These are phyloP conservation scores for Maudiozyma bulderi DNA, from an alignment of 805 yeast genomes.

Conservation along the genomic window DNA sequence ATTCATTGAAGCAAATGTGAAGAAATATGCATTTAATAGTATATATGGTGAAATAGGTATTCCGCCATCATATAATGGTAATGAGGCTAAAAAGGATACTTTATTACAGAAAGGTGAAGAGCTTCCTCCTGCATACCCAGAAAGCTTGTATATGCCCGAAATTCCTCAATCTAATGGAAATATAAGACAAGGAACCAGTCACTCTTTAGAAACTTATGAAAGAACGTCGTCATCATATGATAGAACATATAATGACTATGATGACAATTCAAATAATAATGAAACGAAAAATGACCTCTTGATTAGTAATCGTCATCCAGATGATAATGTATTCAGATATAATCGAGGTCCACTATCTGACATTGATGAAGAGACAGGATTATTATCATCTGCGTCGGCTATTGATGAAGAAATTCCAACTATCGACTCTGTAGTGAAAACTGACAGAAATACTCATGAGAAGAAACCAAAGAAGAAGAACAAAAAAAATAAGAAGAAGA, in stretches of 20 bases:
- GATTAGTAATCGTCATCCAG: background rate
- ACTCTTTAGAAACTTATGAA: slow-evolving; percentile 17
- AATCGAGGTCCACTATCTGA: background rate
- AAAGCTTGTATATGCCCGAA: slow-evolving; percentile 34
- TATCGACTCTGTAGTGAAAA: too few species aligned
- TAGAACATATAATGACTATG: slow-evolving; percentile 19
- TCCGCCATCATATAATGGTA: slow-evolving; percentile 37
- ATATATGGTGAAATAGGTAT: slow-evolving; percentile 35
- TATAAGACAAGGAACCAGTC: background rate
- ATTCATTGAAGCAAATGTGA: slow-evolving; percentile 74
- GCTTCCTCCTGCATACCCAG: slow-evolving; percentile 61
- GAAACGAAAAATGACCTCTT: background rate
- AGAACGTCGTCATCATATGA: slow-evolving; percentile 29
- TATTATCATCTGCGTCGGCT: background rate
- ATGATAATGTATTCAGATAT: background rate
- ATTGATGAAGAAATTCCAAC: background rate
- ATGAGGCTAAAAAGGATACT: slow-evolving; percentile 36
- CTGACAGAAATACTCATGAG: background rate
- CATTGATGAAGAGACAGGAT: slow-evolving; percentile 1
- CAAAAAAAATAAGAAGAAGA: slow-evolving; percentile 12
- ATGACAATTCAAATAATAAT: background rate
- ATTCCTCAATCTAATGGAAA: background rate
- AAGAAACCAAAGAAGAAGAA: slow-evolving; percentile 1
- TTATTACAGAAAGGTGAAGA: slow-evolving; percentile 64
- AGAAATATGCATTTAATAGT: slow-evolving; percentile 68